Percentiles rank a stretch among this genome's conserved stretches.
Conservation (phyloP, 371 early-diverging fungal genomes). For the Rhizopus sp. region DNA sequence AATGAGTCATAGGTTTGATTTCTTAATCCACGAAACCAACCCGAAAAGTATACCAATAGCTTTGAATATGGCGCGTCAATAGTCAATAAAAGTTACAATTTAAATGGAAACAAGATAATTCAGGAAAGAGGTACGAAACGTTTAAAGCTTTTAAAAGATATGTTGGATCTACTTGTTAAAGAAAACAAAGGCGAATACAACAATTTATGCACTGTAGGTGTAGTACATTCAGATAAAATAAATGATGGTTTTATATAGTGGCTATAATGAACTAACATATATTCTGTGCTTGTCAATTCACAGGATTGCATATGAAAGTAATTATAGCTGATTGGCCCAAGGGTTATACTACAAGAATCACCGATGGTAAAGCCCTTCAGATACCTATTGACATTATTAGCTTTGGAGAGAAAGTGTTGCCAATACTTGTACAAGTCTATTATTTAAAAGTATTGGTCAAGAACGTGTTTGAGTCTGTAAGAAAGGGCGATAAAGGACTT, state of each 20-base stretch:
- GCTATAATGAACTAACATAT: conserved; percentile 10
- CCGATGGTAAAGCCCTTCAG: conserved; percentile 7
- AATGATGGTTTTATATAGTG: conserved; percentile 5
- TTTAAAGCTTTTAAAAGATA: conserved; percentile 3
- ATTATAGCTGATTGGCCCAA: conserved; percentile 11
- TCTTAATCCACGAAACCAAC: conserved; percentile 1
- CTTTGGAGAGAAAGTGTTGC: conserved; percentile 5
- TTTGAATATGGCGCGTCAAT: conserved; percentile 1
- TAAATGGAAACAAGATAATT: conserved; percentile 6
- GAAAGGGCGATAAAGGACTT: not conserved
- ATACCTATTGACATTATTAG: conserved; percentile 6
- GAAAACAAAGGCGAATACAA: conserved; percentile 2
- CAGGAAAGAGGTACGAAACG: conserved; percentile 1
- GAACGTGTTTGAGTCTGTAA: conserved; percentile 5
- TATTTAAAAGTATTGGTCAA: conserved; percentile 15
- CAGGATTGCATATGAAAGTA: conserved; percentile 8
- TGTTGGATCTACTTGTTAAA: conserved; percentile 3
- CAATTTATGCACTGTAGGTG: conserved; percentile 7
- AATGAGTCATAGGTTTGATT: conserved; percentile 3
- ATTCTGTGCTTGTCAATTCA: conserved; percentile 6
- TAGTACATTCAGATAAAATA: conserved; percentile 10
- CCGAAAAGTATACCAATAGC: conserved; percentile 1
- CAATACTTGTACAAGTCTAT: conserved; percentile 16
- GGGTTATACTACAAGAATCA: conserved; percentile 7
- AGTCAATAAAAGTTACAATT: conserved; percentile 5